Percentiles rank a stretch among this genome's conserved stretches.
Conservation (phyloP, 1,284 basidiomycete species). For the Flammula alnicola region DNA sequence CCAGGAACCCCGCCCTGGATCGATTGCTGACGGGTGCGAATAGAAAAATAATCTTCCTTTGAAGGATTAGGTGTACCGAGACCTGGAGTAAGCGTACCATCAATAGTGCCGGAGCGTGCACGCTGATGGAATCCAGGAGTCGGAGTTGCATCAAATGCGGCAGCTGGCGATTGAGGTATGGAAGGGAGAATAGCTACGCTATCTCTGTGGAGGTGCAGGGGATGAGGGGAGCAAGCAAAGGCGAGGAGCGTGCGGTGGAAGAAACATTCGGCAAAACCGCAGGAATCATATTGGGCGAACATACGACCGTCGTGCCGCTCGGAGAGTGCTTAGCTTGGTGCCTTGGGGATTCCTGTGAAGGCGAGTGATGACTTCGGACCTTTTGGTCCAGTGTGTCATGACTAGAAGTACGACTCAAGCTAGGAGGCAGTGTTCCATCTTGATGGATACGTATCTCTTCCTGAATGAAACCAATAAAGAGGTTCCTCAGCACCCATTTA, state of each 20-base stretch:
- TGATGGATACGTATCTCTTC: conserved; percentile 55
- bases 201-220: conserved; percentile 40
- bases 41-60: conserved; percentile 58
- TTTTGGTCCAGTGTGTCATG: conserved; percentile 23
- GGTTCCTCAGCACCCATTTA: conserved; percentile 78
- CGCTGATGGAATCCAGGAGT: conserved; percentile 24
- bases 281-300: conserved; percentile 66
- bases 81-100: conserved; percentile 19
- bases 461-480: conserved; percentile 72
- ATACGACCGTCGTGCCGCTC: conserved; percentile 45
- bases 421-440: conserved; percentile 25
- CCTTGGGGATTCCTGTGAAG: conserved; percentile 28
- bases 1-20: conserved; percentile 33
- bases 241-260: conserved; percentile 48
- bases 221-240: conserved; percentile 64
- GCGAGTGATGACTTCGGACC: conserved; percentile 17
- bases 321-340: conserved; percentile 24
- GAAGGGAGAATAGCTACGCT: conserved; percentile 22
- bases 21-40: conserved; percentile 49
- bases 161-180: conserved; percentile 34
- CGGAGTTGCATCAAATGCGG: conserved; percentile 25
- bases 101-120: conserved; percentile 26
- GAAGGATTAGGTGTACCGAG: conserved; percentile 23
- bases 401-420: conserved; percentile 27
- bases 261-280: conserved; percentile 60